Evolutionary conservation across 2,329 filamentous ascomycete genomes (phyloP), one percentile per base, ranked within the genome.

Genomic region (Neophaeococcomyces aloes): DNA sequence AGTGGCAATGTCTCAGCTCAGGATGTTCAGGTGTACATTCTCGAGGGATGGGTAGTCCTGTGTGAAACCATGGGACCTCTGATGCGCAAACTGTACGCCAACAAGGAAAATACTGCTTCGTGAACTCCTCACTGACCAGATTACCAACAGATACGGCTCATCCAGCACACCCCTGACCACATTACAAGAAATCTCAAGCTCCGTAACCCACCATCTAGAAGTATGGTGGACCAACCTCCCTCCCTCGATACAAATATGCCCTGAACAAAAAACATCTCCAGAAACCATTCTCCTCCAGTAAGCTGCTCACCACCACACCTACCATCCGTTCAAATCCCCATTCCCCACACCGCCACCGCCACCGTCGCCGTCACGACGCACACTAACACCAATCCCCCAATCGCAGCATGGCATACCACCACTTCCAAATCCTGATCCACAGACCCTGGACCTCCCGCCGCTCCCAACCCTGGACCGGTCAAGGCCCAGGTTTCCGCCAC

Each of bases 391-490:
- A n/a, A n/a, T n/a, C n/a, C n/a, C n/a, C n/a, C n/a, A n/a, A n/a
- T 29, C 14, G 5, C 18, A 40, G 38, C 23, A 34, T 43, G 29
- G 29, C 32, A 13, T 43, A 43, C 17, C 17, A 43, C 18, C 40
- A 43, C 14, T 34, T 43, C 30, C 40, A 43, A 31, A 43, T 43
- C 13, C 21, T 43, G 8, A 34, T 43, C 8, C 40, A 43, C 18
- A 29, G 40, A 11, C 40, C 31, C 13, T 43, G 40, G 40, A 43
- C 40, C 17, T 32, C 40, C 15, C 29, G 40, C 4, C 30, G 32
- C 10, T 29, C 30, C 19, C 31, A 36, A 19, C 40, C 40, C 18
- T 14, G 7, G 21, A 11, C 31, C 17, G 15, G 30, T 4, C 40
- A 43, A 21, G 31, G 31, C 8, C 14, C 29, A 10, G 40, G 30